Evolutionary conservation across 805 yeast species (phyloP).

Genomic region (Candida krabiensis): DNA sequence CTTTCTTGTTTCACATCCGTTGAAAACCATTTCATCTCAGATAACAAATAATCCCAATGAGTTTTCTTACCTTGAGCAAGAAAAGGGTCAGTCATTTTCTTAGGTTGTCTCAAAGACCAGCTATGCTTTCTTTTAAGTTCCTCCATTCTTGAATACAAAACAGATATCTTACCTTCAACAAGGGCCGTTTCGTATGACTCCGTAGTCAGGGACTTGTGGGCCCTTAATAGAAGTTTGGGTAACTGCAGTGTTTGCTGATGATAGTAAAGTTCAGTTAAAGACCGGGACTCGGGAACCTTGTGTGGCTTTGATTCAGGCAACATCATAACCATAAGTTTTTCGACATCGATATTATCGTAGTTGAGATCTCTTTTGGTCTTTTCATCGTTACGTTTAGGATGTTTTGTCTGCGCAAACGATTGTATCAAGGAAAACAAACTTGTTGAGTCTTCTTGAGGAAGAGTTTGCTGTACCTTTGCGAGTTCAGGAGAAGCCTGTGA

Average conservation of each 20-base stretch:
- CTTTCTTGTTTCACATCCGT: conserved; percentile 70
- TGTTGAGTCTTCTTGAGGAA: conserved; percentile 22
- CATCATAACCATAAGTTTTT: conserved; percentile 43
- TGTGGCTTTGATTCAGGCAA: conserved; percentile 55
- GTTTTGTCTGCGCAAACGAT: conserved; percentile 21
- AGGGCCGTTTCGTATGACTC: conserved; percentile 82
- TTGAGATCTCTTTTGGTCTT: conserved; percentile 32
- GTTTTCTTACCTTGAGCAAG: conserved; percentile 37
- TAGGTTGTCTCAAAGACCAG: conserved; percentile 91
- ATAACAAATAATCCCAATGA: conserved; percentile 72
- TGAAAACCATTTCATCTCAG: conserved; percentile 85
- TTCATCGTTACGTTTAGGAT: conserved; percentile 30
- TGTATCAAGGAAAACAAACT: conserved; percentile 31
- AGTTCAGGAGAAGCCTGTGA: background rate
- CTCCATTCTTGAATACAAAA: conserved; percentile 85
- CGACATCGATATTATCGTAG: conserved; percentile 40
- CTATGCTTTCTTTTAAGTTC: conserved; percentile 83
- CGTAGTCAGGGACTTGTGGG: conserved; percentile 84
- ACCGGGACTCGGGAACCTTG: conserved; percentile 54
- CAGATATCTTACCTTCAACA: conserved; percentile 88
- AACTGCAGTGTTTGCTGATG: conserved; percentile 86
- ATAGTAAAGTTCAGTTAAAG: conserved; percentile 84
- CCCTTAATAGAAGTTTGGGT: conserved; percentile 73
- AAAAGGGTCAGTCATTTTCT: conserved; percentile 68
- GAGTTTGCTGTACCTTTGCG: background rate